These are phyloP conservation scores for Botrytis cinerea DNA, from an alignment of 2,329 filamentous ascomycete species.

Conservation along the genomic window DNA sequence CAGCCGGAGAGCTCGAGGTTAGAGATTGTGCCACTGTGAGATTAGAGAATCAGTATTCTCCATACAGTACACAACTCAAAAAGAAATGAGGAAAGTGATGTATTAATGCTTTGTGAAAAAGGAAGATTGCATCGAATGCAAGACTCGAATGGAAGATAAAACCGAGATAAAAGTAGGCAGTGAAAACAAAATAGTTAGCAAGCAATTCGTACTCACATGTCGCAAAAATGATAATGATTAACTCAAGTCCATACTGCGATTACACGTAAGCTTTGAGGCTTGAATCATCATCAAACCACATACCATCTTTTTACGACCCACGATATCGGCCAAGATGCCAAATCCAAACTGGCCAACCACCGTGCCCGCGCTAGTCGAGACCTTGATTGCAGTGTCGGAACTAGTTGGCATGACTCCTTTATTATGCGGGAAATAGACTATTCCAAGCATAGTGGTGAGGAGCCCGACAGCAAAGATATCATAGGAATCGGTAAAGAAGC, in stretches of 20 bases:
- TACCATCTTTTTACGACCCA: conserved; percentile 69
- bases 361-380: conserved; percentile 78
- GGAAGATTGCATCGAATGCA: not conserved
- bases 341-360: conserved; percentile 81
- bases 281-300: not conserved
- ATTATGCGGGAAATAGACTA: conserved; percentile 30
- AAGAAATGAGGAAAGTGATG: not conserved
- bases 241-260: conserved; percentile 66
- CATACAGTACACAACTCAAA: not conserved
- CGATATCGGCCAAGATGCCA: conserved; percentile 71
- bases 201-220: conserved; percentile 47
- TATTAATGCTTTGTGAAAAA: not conserved
- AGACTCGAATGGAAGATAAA: not conserved
- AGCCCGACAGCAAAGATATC: conserved; percentile 60
- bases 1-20: conserved; percentile 59
- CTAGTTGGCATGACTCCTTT: conserved; percentile 60
- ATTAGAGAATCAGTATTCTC: not conserved
- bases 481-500: conserved; percentile 85
- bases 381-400: conserved; percentile 80
- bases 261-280: not conserved
- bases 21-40: conserved; percentile 63
- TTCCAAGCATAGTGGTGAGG: conserved; percentile 54
- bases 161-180: not conserved
- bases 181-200: not conserved
- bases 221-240: conserved; percentile 77